Percentiles rank a stretch among this genome's conserved stretches.
phyloP scores from a whole-genome alignment of 2,329 filamentous ascomycete species.

The Stagonosporopsis rhizophila region DNA sequence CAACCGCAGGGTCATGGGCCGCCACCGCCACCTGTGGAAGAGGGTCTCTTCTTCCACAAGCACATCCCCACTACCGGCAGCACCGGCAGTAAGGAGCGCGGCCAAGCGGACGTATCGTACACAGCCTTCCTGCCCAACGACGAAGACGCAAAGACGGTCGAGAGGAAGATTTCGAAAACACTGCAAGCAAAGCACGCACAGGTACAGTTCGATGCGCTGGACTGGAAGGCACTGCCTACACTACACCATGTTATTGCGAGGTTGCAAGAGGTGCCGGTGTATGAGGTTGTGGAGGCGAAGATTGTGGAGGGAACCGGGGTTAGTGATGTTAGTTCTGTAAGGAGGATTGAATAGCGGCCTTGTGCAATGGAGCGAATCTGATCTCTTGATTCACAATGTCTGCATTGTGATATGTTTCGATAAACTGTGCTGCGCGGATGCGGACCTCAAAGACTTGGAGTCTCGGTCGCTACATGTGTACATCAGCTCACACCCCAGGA shows the following conservation, averaged over 20 bases:
- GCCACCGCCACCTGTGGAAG: constrained; percentile 40
- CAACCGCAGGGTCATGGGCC: background rate
- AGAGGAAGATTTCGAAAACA: constrained; percentile 46
- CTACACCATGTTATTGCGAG: constrained; percentile 64
- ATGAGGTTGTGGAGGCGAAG: constrained; percentile 63
- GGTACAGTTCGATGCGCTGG: constrained; percentile 58
- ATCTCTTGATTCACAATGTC: background rate
- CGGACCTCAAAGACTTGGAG: too few species aligned
- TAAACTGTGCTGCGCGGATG: too few species aligned
- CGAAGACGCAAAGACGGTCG: constrained; percentile 40
- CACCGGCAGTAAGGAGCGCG: constrained; percentile 48
- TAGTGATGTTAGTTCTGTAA: constrained; percentile 53
- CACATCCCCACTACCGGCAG: constrained; percentile 64
- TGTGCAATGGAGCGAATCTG: background rate
- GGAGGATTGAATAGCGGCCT: constrained; percentile 20
- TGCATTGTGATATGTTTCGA: too few species aligned
- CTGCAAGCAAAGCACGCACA: constrained; percentile 52
- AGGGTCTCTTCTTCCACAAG: constrained; percentile 62
- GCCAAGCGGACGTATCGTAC: constrained; percentile 63
- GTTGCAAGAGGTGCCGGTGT: constrained; percentile 64
- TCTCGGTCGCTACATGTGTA: too few species aligned
- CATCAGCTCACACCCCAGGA: too few species aligned
- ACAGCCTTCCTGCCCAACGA: constrained; percentile 52
- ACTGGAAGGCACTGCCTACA: constrained; percentile 65
- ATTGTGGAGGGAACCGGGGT: constrained; percentile 63